Conservation (phyloP, 2,329 filamentous ascomycete species). For the Arthrobotrys iridis region DNA sequence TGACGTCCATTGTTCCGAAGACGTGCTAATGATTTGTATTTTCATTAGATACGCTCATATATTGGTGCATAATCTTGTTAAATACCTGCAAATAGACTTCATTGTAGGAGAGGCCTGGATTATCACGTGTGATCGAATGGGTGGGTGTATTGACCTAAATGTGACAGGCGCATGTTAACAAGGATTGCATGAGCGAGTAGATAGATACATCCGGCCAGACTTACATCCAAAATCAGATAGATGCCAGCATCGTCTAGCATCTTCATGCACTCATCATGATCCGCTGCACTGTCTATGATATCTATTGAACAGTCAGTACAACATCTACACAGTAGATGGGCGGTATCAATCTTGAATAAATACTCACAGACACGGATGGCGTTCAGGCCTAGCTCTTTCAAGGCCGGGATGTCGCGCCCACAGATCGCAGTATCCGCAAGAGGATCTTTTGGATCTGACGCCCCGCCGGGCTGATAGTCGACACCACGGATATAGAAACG, state of each 20-base stretch:
- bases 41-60: not conserved
- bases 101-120: conserved; percentile 84
- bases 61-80: not conserved
- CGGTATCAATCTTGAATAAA: not conserved
- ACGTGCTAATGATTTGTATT: conserved; percentile 64
- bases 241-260: conserved; percentile 83
- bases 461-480: conserved; percentile 74
- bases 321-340: not conserved
- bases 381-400: conserved; percentile 88
- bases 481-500: conserved; percentile 72
- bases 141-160: conserved; percentile 65
- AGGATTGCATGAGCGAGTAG: not conserved
- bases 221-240: conserved; percentile 91
- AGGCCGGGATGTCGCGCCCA: conserved; percentile 80
- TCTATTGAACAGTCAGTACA: conserved; percentile 61
- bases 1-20: conserved; percentile 87
- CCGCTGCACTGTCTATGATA: conserved; percentile 83
- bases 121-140: conserved; percentile 84
- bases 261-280: conserved; percentile 87
- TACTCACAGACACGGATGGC: conserved; percentile 78
- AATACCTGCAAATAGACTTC: conserved; percentile 77
- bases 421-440: conserved; percentile 76
- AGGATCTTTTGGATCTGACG: conserved; percentile 74
- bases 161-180: conserved; percentile 7
- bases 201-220: conserved; percentile 67